Evolutionary conservation across 345 rosid genomes (phyloP).

Genomic region (Pseudoturritis turrita): DNA sequence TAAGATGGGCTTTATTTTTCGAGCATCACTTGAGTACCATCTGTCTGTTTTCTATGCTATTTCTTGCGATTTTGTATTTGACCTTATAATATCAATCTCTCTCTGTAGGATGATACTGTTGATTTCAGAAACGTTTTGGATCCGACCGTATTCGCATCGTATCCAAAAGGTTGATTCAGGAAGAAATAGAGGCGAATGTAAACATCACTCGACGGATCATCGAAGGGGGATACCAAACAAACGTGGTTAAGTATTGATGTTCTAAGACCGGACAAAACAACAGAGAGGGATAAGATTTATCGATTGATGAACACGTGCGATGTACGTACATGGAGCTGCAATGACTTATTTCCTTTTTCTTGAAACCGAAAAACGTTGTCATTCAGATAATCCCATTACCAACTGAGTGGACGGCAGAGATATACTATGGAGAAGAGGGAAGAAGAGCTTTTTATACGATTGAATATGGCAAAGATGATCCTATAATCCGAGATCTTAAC

Average conservation of each 20-base stretch:
- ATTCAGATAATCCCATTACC: constrained; percentile 76
- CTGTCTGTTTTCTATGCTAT: constrained; percentile 1
- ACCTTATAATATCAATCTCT: constrained; percentile 25
- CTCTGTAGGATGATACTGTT: constrained; percentile 61
- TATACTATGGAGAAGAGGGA: constrained; percentile 68
- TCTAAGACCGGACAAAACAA: constrained; percentile 44
- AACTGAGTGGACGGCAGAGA: constrained; percentile 80
- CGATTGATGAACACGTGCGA: constrained; percentile 54
- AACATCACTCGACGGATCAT: constrained; percentile 33
- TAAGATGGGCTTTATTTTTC: background rate
- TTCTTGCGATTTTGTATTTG: constrained; percentile 3
- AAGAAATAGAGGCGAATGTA: constrained; percentile 25
- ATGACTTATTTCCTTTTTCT: constrained; percentile 81
- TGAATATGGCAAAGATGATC: constrained; percentile 49
- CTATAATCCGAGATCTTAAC: constrained; percentile 52
- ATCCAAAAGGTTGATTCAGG: constrained; percentile 45
- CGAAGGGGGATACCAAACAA: constrained; percentile 57
- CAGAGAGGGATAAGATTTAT: constrained; percentile 68
- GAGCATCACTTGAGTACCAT: background rate
- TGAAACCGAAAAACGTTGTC: constrained; percentile 65
- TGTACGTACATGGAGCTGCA: constrained; percentile 84
- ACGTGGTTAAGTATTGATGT: constrained; percentile 57
- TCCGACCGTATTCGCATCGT: constrained; percentile 49
- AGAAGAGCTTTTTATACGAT: constrained; percentile 66
- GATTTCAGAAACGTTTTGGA: constrained; percentile 62